These are phyloP conservation scores for Teratosphaeria viscida DNA, from an alignment of 2,329 filamentous ascomycete genomes.

Conservation along the genomic window DNA sequence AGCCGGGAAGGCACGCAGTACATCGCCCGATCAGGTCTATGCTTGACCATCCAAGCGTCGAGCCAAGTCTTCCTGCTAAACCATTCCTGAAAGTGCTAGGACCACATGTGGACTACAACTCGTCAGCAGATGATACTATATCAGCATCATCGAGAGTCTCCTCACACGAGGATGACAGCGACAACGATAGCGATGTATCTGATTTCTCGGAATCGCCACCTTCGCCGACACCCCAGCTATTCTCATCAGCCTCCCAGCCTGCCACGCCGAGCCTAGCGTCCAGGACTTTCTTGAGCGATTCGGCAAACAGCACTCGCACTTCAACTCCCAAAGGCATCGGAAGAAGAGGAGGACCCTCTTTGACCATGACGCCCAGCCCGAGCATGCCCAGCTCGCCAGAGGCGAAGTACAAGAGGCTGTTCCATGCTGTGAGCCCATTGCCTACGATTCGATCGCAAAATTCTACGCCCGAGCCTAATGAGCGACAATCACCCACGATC, in stretches of 20 bases:
- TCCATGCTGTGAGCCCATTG: conserved; percentile 20
- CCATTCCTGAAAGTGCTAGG: neutral
- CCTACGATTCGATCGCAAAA: conserved; percentile 5
- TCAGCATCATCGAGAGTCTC: conserved; percentile 1
- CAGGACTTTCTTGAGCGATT: conserved; percentile 2
- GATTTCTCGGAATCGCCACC: conserved; percentile 3
- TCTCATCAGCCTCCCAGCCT: conserved; percentile 18
- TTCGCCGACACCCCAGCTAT: conserved; percentile 20
- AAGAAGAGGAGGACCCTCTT: neutral
- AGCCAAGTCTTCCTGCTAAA: neutral
- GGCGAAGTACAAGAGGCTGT: conserved; percentile 31
- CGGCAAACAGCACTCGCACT: conserved; percentile 2
- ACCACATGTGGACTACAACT: conserved; percentile 2
- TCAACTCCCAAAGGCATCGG: neutral
- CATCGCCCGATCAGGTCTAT: conserved; percentile 4
- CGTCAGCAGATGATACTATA: conserved; percentile 3
- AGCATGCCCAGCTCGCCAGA: conserved; percentile 28
- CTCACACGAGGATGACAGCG: neutral
- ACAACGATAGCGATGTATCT: conserved; percentile 1
- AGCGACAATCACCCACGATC: neutral
- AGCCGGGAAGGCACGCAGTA: neutral
- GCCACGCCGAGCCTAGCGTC: conserved; percentile 11
- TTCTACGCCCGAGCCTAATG: conserved; percentile 1
- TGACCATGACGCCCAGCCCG: conserved; percentile 1
- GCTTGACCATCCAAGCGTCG: neutral